Base-by-base conservation (phyloP, 2,329 filamentous ascomycete species). In the Aspergillus sp. region DNA sequence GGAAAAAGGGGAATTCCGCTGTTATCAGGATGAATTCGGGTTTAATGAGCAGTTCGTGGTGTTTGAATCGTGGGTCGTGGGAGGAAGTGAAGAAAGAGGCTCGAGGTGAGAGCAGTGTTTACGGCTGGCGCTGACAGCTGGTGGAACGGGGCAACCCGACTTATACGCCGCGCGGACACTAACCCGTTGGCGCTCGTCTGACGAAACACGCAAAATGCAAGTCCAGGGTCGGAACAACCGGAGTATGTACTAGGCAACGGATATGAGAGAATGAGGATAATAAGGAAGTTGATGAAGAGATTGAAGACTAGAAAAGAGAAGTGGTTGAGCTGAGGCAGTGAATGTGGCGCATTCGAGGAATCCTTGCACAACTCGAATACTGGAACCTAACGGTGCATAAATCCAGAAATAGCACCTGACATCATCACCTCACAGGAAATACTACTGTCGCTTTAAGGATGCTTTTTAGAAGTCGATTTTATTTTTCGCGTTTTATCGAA, bases 91-190 rank as follows among this genome's bases (percentile, higher is more conserved):
- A 56, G 37, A 21, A 17, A 21, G 31, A 33, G 35, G 52, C n/a
- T 19, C 27, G 27, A 31, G 27, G 35, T 31, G 49, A 40, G 24
- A 47, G 37, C 15, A 62, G 62, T 67, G 64, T 67, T 67, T 67
- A 66, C 62, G 56, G 55, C 51, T 57, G 59, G 56, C 44, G 53
- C 51, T 59, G 53, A 59, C 57, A 58, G 52, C 52, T 59, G 52
- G 62, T 61, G 55, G 56, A 64, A 66, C 64, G 62, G 64, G 64
- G 63, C 64, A 66, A 66, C 64, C 62, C 63, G 62, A 61, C 60
- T 37, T 15, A 15, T 31, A 54, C 57, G 63, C 63, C 63, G 62
- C 60, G 60, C 59, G 62, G 63, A 64, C 60, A 45, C 60, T 62
- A 60, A 62, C 27, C 55, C 43, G 37, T 33, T 37, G 41, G 33